Evolutionary conservation across 2,329 filamentous ascomycete species (phyloP).

Genomic region (Alternaria solani): DNA sequence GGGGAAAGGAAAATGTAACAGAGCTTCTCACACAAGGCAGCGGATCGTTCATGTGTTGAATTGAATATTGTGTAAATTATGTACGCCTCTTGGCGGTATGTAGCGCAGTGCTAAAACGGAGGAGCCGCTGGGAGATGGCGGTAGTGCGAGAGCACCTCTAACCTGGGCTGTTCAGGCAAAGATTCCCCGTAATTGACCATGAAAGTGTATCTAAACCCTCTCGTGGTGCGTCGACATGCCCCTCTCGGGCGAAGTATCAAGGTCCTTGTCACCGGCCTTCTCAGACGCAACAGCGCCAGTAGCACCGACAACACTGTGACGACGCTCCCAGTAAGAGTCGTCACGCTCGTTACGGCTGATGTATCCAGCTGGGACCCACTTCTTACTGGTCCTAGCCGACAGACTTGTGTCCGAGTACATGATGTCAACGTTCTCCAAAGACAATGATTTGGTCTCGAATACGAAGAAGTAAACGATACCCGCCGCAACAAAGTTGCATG

Average conservation of each 20-base stretch:
- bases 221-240: conserved; percentile 35
- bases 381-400: conserved; percentile 42
- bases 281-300: conserved; percentile 16
- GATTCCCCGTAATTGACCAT: not conserved
- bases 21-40: not conserved
- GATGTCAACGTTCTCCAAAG: conserved; percentile 47
- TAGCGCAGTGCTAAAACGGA: not conserved
- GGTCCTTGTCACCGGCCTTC: conserved; percentile 30
- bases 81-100: not conserved
- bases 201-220: not conserved
- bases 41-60: not conserved
- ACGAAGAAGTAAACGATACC: conserved; percentile 47
- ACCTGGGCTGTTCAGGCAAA: not conserved
- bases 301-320: conserved; percentile 29
- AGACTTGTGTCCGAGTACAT: conserved; percentile 45
- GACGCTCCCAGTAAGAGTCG: conserved; percentile 36
- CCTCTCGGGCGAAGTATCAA: conserved; percentile 30
- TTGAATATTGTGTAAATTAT: not conserved
- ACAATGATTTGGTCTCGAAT: conserved; percentile 45
- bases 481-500: conserved; percentile 44
- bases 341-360: conserved; percentile 42
- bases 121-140: not conserved
- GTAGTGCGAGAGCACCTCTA: not conserved
- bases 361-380: conserved; percentile 46
- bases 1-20: not conserved